A percentile compares a stretch with the other conserved stretches of the same genome.
Conservation (phyloP, 192 early-diverging fungal genomes). For the Irineochytrium annulatum region DNA sequence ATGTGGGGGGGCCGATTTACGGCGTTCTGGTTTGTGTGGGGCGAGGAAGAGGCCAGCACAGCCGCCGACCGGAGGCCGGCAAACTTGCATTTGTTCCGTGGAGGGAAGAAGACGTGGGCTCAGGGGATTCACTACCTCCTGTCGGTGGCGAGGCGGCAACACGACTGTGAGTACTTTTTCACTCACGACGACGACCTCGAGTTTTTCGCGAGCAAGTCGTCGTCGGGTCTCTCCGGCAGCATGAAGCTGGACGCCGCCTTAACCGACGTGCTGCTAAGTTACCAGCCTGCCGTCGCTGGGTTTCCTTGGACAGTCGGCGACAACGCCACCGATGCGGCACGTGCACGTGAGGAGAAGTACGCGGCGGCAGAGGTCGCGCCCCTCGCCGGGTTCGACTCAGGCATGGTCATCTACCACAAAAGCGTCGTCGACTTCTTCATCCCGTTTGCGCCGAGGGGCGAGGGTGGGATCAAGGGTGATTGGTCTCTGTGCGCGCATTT, state of each 20-base stretch:
- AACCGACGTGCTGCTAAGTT: constrained; percentile 9
- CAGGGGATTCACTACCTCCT: constrained; percentile 25
- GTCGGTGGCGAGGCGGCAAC: neutral
- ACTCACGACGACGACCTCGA: constrained; percentile 28
- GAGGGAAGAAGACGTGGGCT: constrained; percentile 23
- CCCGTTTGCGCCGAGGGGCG: constrained; percentile 28
- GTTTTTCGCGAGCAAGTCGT: too few species aligned
- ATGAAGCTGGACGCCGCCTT: constrained; percentile 2
- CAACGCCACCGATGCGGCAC: constrained; percentile 14
- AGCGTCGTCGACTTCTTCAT: constrained; percentile 32
- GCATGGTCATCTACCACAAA: constrained; percentile 33
- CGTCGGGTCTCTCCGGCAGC: neutral
- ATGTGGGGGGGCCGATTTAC: constrained; percentile 23
- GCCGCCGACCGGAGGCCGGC: neutral
- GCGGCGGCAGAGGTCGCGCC: constrained; percentile 17
- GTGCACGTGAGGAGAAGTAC: constrained; percentile 10
- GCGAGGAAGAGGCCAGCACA: constrained; percentile 5
- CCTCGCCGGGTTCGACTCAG: constrained; percentile 29
- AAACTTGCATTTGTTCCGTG: constrained; percentile 5
- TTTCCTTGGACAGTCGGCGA: constrained; percentile 34
- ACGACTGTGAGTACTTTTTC: constrained; percentile 32
- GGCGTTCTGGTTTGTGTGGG: constrained; percentile 31
- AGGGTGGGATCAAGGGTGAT: constrained; percentile 27
- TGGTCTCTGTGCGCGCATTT: constrained; percentile 35
- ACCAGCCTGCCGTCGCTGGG: constrained; percentile 26